Percentiles rank a stretch among this genome's conserved stretches.
These are phyloP conservation scores for Pyricularia grisea DNA, from an alignment of 2,329 filamentous ascomycete genomes.

Conservation along the genomic window DNA sequence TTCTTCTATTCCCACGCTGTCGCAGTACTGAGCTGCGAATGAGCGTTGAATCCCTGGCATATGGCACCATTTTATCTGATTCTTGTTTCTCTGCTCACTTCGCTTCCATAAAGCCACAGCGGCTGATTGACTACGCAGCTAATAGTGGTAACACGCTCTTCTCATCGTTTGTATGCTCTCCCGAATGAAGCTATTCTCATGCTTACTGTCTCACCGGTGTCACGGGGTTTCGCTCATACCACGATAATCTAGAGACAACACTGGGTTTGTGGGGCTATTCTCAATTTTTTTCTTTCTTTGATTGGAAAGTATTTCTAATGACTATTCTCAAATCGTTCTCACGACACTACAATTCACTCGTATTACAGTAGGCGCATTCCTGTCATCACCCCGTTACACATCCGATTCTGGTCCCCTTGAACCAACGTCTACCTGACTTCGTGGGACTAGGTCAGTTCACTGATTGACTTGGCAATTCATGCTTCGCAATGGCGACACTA, in stretches of 20 bases:
- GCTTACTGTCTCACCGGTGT: background rate
- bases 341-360: too few species aligned
- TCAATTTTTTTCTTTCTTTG: background rate
- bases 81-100: background rate
- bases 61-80: background rate
- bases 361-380: background rate
- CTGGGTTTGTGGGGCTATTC: background rate
- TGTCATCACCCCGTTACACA: background rate
- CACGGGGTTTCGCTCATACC: background rate
- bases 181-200: background rate
- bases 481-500: background rate
- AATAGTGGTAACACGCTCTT: background rate
- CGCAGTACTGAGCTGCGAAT: background rate
- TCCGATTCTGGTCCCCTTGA: background rate
- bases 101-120: background rate
- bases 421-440: background rate
- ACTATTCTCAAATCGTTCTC: background rate
- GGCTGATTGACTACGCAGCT: background rate
- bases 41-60: background rate
- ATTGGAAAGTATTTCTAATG: background rate
- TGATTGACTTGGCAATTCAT: background rate
- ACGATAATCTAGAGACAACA: background rate
- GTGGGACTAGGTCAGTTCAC: background rate
- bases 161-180: background rate
- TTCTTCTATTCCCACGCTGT: background rate